Conservation (phyloP, 2,329 filamentous ascomycete genomes). For the Leptographium radiaticola region DNA sequence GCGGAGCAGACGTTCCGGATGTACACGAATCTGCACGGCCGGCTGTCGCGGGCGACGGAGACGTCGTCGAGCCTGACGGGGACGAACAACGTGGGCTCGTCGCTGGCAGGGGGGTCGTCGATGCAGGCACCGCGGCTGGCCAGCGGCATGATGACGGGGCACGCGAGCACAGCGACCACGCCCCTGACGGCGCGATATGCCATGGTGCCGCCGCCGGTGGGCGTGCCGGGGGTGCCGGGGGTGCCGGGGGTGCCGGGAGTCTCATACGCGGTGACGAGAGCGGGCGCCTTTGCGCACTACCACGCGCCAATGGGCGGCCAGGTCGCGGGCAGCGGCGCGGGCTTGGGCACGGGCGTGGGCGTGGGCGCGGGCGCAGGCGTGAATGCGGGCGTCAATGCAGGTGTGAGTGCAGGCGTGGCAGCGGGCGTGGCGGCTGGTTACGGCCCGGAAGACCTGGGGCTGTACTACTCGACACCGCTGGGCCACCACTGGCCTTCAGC, state of each 20-base stretch:
- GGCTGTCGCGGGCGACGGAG: slow-evolving; percentile 7
- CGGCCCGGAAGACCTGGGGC: no score
- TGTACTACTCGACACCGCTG: no score
- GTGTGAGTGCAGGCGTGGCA: no score
- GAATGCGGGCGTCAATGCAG: no score
- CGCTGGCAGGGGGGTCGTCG: slow-evolving; percentile 8
- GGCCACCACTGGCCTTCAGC: no score
- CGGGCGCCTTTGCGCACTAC: background rate
- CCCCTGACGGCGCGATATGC: slow-evolving; percentile 1
- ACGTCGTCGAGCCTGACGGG: slow-evolving; percentile 12
- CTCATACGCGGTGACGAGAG: background rate
- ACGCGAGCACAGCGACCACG: background rate
- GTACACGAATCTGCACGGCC: slow-evolving; percentile 11
- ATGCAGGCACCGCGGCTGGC: slow-evolving; percentile 3
- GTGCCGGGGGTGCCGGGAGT: background rate
- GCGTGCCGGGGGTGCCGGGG: no score
- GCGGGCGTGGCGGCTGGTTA: no score
- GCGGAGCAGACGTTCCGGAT: slow-evolving; percentile 14
- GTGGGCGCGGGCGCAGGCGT: no score
- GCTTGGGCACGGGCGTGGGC: no score
- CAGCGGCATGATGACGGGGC: background rate
- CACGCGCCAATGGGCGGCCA: background rate
- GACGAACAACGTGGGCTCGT: slow-evolving; percentile 4
- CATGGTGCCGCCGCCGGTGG: background rate
- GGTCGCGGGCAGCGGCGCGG: background rate